Conservation (phyloP, 331 rosid species). For the Telfairia occidentalis region DNA sequence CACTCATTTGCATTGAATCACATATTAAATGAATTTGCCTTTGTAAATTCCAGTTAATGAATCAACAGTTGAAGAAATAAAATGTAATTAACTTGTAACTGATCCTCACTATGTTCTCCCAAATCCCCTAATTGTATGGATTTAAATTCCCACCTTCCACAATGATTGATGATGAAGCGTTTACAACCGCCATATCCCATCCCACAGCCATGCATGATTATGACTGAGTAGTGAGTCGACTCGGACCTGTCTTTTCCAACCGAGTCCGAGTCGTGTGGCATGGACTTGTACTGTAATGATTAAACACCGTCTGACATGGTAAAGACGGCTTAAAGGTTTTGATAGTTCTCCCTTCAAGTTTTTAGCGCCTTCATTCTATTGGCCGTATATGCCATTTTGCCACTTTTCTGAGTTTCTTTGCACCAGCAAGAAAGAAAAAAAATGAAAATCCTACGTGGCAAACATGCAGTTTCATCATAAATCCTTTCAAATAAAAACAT, state of each 20-base stretch:
- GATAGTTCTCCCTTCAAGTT: neutral
- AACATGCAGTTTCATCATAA: constrained; percentile 9
- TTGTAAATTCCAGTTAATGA: neutral
- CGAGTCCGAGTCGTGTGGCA: neutral
- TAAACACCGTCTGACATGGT: neutral
- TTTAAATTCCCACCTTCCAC: neutral
- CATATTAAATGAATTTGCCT: neutral
- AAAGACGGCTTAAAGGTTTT: neutral
- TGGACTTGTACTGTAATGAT: neutral
- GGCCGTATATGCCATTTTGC: neutral
- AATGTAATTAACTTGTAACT: neutral
- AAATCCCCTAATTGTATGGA: neutral
- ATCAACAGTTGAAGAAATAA: neutral
- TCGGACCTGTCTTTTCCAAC: neutral
- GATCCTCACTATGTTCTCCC: neutral
- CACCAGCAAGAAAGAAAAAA: neutral
- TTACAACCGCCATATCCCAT: neutral
- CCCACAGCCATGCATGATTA: neutral
- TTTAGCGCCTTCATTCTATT: neutral
- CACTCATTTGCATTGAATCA: neutral
- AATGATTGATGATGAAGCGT: neutral
- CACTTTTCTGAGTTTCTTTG: neutral
- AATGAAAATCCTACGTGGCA: constrained; percentile 5
- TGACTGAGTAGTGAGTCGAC: neutral
- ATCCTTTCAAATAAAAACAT: too few relatives aligned